Evolutionary conservation across 2,329 filamentous ascomycete genomes (phyloP), one percentile per base, ranked within the genome.

Genomic region (Pseudopyrenochaeta lycopersici): DNA sequence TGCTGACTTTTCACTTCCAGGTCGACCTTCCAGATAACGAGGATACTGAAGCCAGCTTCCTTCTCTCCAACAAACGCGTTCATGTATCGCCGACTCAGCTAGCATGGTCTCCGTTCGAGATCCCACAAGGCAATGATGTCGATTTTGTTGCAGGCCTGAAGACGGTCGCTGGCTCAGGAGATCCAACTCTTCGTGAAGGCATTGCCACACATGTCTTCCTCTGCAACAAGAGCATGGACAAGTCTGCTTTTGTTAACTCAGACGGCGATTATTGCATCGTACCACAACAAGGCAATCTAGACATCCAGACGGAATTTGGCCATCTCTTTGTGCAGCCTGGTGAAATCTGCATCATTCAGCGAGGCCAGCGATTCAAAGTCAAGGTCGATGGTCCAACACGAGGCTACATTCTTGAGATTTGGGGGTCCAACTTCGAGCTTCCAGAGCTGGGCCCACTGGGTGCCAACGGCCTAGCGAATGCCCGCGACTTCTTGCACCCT

Each of bases 211-310:
- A 75, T 35, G 71, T 67, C 1, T 77, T 67, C 42, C 56, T 74
- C 11, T 68, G 66, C 17, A 75, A 76, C 51, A 66, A 63, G 43
- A 72, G 69, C 58, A 77, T 77, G 75, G 60, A 68, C 29, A 62
- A 61, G 49, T 62, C 63, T 15, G 74, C 78, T 4, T 81, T 85
- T 58, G 88, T 86, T 47, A 78, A 86, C 36, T 77, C 78, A 1
- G 90, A 94, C 69, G 90, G 90, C 11, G 90, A 94, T 71, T 84
- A 91, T 64, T 76, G 93, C 49, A 87, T 94, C 58, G 89, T 94
- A 11, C 82, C 89, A 1, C 90, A 94, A 71, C 85, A 90, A 58
- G 90, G 90, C 2, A 81, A 83, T 12, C 77, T 94, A 35, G 89
- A 93, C 67, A 89, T 94, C 57, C 85, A 88, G 66, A 94, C 90